These are phyloP conservation scores for Plectosphaerella cucumerina DNA, from an alignment of 2,329 filamentous ascomycete species.

Conservation along the genomic window DNA sequence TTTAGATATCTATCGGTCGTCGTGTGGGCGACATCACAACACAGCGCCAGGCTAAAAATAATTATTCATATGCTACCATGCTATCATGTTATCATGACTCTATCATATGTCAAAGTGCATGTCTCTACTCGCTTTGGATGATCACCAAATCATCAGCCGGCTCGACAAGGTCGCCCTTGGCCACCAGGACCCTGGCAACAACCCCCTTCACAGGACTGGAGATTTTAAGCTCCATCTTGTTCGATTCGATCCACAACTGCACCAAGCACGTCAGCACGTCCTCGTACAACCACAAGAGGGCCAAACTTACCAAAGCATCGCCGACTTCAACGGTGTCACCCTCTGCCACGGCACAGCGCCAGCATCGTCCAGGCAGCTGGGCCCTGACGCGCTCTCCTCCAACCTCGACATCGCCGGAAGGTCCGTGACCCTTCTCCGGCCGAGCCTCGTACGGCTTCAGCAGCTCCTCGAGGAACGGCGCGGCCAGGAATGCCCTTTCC, in stretches of 20 bases:
- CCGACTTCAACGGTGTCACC: conserved; percentile 19
- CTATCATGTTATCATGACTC: background rate
- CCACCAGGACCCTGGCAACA: conserved; percentile 19
- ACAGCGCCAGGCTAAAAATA: background rate
- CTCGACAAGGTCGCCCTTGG: conserved; percentile 23
- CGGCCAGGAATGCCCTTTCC: conserved; percentile 18
- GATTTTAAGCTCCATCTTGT: conserved; percentile 33
- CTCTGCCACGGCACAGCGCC: conserved; percentile 22
- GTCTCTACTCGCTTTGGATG: conserved; percentile 10
- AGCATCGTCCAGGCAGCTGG: conserved; percentile 28
- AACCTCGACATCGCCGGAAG: background rate
- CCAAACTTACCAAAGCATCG: conserved; percentile 20
- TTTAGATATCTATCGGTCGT: too few species aligned
- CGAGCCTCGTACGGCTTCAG: conserved; percentile 17
- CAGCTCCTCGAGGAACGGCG: conserved; percentile 23
- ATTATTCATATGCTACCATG: background rate
- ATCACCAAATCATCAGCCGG: conserved; percentile 21
- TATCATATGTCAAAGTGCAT: background rate
- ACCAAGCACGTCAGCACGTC: background rate
- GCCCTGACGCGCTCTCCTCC: conserved; percentile 21
- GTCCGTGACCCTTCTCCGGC: background rate
- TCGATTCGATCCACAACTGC: conserved; percentile 28
- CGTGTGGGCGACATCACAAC: too few species aligned
- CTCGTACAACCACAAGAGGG: background rate
- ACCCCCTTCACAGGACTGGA: conserved; percentile 20